phyloP scores from a whole-genome alignment of 1,139 yeast genomes.

The Pichia sp. region DNA sequence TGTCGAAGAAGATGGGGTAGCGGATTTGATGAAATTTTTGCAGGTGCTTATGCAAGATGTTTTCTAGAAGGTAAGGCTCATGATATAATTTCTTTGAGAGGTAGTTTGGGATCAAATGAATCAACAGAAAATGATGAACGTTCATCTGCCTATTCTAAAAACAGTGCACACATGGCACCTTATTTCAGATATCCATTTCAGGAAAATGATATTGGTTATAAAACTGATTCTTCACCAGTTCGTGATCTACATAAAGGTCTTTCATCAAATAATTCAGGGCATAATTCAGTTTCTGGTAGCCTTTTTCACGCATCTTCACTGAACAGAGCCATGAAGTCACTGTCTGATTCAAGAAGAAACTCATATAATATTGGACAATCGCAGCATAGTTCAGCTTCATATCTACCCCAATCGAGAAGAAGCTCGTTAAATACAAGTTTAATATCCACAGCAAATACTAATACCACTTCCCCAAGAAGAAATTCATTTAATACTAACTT shows the following conservation, averaged over 20 bases:
- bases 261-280: constrained; percentile 3
- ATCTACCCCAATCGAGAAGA: constrained; percentile 14
- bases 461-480: constrained; percentile 4
- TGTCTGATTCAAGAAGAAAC: constrained; percentile 14
- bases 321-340: constrained; percentile 12
- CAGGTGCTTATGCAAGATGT: constrained; percentile 59
- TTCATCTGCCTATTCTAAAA: constrained; percentile 3
- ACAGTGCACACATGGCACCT: constrained; percentile 18
- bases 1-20: constrained; percentile 72
- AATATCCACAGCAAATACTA: neutral
- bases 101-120: constrained; percentile 6
- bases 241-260: neutral
- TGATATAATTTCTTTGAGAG: constrained; percentile 3
- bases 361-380: constrained; percentile 7
- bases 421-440: constrained; percentile 11
- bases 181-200: constrained; percentile 63
- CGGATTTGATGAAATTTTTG: constrained; percentile 53
- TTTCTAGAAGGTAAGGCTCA: constrained; percentile 35
- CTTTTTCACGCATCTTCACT: constrained; percentile 4
- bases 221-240: constrained; percentile 5
- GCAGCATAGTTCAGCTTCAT: constrained; percentile 1
- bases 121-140: constrained; percentile 7
- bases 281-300: constrained; percentile 7
- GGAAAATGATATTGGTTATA: constrained; percentile 28
- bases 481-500: constrained; percentile 8